These are phyloP conservation scores for Alloteropsis semialata DNA, from an alignment of 176 grass and related monocot species.

Conservation along the genomic window DNA sequence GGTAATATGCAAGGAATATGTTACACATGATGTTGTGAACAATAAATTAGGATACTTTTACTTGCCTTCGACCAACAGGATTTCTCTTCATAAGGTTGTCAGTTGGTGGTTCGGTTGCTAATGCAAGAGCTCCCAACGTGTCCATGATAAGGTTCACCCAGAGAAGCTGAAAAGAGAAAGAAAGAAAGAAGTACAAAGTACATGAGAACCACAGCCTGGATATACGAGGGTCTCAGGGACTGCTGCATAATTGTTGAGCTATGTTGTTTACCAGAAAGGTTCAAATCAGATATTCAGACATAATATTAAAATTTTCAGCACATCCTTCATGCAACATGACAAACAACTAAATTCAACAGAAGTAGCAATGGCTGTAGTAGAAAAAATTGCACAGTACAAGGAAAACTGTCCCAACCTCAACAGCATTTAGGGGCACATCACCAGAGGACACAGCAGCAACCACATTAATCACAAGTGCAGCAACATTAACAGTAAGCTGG, in stretches of 20 bases:
- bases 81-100: slow-evolving; percentile 90
- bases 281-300: neutral
- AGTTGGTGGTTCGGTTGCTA: slow-evolving; percentile 91
- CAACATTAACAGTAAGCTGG: slow-evolving; percentile 96
- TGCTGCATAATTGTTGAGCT: neutral
- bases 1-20: neutral
- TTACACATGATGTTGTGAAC: neutral
- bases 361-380: neutral
- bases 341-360: neutral
- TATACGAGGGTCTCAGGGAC: neutral
- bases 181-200: neutral
- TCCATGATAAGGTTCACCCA: slow-evolving; percentile 99
- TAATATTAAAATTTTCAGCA: slow-evolving; percentile 3
- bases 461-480: slow-evolving; percentile 95
- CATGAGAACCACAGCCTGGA: slow-evolving; percentile 1
- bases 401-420: slow-evolving; percentile 56
- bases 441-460: slow-evolving; percentile 92
- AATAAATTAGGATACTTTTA: slow-evolving; percentile 22
- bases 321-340: slow-evolving; percentile 2
- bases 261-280: neutral
- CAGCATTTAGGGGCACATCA: slow-evolving; percentile 92
- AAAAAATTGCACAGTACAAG: neutral
- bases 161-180: slow-evolving; percentile 61
- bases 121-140: slow-evolving; percentile 93
- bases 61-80: slow-evolving; percentile 95